Evolutionary conservation across 495 filamentous ascomycete genomes (phyloP), one percentile per base, ranked within the genome.

Genomic region (Parathielavia appendiculata): DNA sequence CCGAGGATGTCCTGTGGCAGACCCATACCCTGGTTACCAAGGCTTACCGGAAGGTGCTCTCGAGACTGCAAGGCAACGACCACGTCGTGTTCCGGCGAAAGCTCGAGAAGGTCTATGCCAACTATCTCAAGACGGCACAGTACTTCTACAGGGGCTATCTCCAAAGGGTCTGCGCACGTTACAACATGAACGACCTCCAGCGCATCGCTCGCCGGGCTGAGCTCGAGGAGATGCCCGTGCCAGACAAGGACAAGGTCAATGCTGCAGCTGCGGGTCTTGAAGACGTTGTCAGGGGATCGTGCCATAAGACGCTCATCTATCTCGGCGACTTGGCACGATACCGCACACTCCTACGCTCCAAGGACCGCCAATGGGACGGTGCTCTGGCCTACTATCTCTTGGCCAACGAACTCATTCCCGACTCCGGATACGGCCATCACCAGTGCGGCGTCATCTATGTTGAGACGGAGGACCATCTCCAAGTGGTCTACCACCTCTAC

Each of bases 311-410:
- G 10, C 79, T 97, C 32, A 86, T 96, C 46, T 87, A 83, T 54
- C 82, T 98, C 11, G 93, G 93, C 45, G 93, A 98, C 67, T 80
- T 98, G 32, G 91, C 90, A 36, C 84, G 93, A 61, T 98, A 97
- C 69, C 86, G 95, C 46, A 72, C 67, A 22, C 63, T 69, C 16
- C 49, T 70, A 40, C 65, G 65, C 41, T 72, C 75, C 58, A 86
- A 87, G 72, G 77, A 87, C 56, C 83, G 79, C 50, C 86, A 88
- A 63, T 96, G 89, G 82, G 86, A 86, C 2, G 85, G 83, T 7
- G 92, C 93, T 11, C 79, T 88, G 49, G 85, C 86, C 9, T 96
- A 92, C 70, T 98, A 98, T 66, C 78, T 82, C 54, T 73, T 97
- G 34, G 95, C 95, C 13, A 81, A 82, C 58, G 81, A 85, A 45